phyloP scores from a whole-genome alignment of 768 basidiomycete genomes.

The Cyclocybe cylindracea region DNA sequence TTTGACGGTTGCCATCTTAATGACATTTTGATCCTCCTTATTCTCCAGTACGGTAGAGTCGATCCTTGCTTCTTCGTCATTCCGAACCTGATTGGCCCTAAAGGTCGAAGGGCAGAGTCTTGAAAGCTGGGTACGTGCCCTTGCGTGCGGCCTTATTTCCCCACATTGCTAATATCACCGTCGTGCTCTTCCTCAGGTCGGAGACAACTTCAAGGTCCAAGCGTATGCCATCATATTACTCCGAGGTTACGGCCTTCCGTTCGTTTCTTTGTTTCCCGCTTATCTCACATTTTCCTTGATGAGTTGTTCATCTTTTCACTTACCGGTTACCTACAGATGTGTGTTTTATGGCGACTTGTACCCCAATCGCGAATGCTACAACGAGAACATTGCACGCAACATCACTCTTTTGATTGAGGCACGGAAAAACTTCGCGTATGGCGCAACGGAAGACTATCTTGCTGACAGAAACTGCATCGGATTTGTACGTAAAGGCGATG shows the following conservation, averaged over 20 bases:
- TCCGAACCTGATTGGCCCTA: too few species aligned
- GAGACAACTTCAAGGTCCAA: conserved; percentile 70
- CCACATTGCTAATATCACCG: neutral
- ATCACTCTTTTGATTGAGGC: conserved; percentile 57
- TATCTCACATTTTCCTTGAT: neutral
- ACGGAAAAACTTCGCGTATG: conserved; percentile 71
- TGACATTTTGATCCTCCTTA: conserved; percentile 8
- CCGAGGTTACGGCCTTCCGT: conserved; percentile 74
- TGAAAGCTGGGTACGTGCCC: conserved; percentile 74
- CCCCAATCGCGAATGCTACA: conserved; percentile 68
- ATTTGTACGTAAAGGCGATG: conserved; percentile 69
- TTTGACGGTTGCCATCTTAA: conserved; percentile 3
- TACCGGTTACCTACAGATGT: conserved; percentile 48
- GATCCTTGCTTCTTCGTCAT: too few species aligned
- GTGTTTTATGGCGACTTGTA: conserved; percentile 89
- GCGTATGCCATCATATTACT: conserved; percentile 83
- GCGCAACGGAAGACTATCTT: conserved; percentile 61
- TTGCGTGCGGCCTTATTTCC: conserved; percentile 7
- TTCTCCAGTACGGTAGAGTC: conserved; percentile 54
- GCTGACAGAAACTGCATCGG: conserved; percentile 60
- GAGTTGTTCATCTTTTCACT: neutral
- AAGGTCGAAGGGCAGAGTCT: conserved; percentile 68
- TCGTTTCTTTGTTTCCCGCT: conserved; percentile 27
- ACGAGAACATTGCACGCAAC: conserved; percentile 48
- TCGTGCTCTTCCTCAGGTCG: conserved; percentile 48